A percentile compares a stretch with the other conserved stretches of the same genome.
Conservation (phyloP, 768 basidiomycete species). For the Boletus pseudopeckii region DNA sequence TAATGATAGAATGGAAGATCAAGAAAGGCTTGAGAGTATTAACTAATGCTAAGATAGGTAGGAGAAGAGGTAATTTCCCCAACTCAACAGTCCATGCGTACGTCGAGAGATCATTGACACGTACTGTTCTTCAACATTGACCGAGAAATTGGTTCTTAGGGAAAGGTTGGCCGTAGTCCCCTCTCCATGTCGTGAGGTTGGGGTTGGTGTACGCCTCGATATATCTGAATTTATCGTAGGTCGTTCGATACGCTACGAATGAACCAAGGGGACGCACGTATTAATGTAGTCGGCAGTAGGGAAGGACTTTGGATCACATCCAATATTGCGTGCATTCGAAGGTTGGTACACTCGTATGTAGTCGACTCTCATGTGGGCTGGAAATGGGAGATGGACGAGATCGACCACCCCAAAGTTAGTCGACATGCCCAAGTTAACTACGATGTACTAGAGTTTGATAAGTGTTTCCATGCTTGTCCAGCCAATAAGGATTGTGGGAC, state of each 20-base stretch:
- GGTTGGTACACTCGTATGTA: slow-evolving; percentile 75
- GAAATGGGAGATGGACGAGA: slow-evolving; percentile 48
- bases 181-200: slow-evolving; percentile 40
- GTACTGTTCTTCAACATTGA: slow-evolving; percentile 33
- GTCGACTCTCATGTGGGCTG: slow-evolving; percentile 47
- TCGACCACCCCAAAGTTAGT: slow-evolving; percentile 58
- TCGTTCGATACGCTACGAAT: not conserved
- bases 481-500: slow-evolving; percentile 12
- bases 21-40: not conserved
- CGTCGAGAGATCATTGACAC: not conserved
- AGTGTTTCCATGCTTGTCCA: not conserved
- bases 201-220: slow-evolving; percentile 69
- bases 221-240: slow-evolving; percentile 39
- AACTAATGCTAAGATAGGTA: not conserved
- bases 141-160: slow-evolving; percentile 51
- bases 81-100: not conserved
- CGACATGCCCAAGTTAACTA: slow-evolving; percentile 59
- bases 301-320: slow-evolving; percentile 63
- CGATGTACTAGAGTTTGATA: slow-evolving; percentile 40
- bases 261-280: slow-evolving; percentile 35
- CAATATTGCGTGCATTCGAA: slow-evolving; percentile 56
- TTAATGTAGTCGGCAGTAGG: slow-evolving; percentile 76
- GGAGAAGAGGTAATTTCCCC: not conserved
- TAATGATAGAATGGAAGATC: not conserved
- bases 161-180: slow-evolving; percentile 43